phyloP scores from a whole-genome alignment of 2,329 filamentous ascomycete genomes.

The Cercospora sojina region DNA sequence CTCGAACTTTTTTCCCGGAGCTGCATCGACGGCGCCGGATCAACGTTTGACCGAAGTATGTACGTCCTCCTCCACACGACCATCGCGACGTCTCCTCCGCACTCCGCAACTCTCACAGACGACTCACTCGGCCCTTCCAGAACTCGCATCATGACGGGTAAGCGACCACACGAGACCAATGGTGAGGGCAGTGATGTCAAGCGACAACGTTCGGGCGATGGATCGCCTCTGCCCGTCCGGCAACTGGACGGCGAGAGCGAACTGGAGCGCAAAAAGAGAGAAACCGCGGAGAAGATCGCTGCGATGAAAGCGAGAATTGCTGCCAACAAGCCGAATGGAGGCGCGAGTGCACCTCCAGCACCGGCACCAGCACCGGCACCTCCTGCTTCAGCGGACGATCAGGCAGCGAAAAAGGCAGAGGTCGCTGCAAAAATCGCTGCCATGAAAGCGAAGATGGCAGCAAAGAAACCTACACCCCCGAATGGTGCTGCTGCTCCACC shows the following conservation, averaged over 20 bases:
- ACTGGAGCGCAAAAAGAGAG: conserved; percentile 36
- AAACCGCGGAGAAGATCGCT: conserved; percentile 37
- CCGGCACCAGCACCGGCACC: conserved; percentile 20
- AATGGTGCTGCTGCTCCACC: conserved; percentile 25
- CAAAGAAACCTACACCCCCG: conserved; percentile 26
- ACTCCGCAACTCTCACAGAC: not conserved
- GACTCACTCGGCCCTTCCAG: not conserved
- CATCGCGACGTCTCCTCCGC: conserved; percentile 4
- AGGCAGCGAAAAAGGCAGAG: conserved; percentile 34
- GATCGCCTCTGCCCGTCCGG: conserved; percentile 37
- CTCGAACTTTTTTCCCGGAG: conserved; percentile 9
- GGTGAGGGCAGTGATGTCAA: conserved; percentile 43
- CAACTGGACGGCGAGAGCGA: conserved; percentile 27
- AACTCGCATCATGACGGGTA: conserved; percentile 38
- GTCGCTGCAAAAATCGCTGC: conserved; percentile 38
- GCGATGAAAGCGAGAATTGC: conserved; percentile 39
- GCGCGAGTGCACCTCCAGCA: conserved; percentile 13
- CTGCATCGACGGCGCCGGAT: not conserved
- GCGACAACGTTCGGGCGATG: conserved; percentile 41
- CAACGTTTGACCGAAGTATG: not conserved
- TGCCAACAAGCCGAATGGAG: conserved; percentile 28
- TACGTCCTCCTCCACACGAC: not conserved
- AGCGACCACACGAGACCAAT: conserved; percentile 44
- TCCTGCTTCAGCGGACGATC: conserved; percentile 19
- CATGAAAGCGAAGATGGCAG: conserved; percentile 37